Conservation (phyloP, 2,329 filamentous ascomycete genomes). For the Aspergillus calidoustus region DNA sequence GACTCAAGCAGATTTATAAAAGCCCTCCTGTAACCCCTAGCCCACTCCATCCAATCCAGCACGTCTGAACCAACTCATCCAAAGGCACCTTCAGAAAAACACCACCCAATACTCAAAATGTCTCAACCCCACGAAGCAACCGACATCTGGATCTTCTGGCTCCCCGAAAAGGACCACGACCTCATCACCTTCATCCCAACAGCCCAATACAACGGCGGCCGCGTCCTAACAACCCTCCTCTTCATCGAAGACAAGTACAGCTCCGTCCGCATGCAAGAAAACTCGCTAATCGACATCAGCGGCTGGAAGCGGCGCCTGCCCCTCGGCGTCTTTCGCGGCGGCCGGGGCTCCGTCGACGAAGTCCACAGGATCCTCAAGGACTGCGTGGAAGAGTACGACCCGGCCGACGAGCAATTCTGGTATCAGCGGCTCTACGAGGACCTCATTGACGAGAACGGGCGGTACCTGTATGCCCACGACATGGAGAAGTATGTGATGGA, state of each 20-base stretch:
- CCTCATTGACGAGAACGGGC: not conserved
- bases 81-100: too few relatives aligned
- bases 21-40: not conserved
- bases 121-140: not conserved
- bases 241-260: not conserved
- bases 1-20: not conserved
- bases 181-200: not conserved
- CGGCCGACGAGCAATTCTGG: not conserved
- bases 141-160: not conserved
- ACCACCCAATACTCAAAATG: too few relatives aligned
- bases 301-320: not conserved
- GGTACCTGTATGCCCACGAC: too few relatives aligned
- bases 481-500: not conserved
- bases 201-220: not conserved
- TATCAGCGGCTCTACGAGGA: not conserved
- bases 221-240: not conserved
- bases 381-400: not conserved
- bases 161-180: not conserved
- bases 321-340: not conserved
- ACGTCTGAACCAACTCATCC: too few relatives aligned
- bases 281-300: not conserved
- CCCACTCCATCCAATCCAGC: too few relatives aligned
- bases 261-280: not conserved
- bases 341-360: not conserved
- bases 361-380: not conserved